phyloP scores from a whole-genome alignment of 1,139 yeast species.

The Blastobotrys apis region DNA sequence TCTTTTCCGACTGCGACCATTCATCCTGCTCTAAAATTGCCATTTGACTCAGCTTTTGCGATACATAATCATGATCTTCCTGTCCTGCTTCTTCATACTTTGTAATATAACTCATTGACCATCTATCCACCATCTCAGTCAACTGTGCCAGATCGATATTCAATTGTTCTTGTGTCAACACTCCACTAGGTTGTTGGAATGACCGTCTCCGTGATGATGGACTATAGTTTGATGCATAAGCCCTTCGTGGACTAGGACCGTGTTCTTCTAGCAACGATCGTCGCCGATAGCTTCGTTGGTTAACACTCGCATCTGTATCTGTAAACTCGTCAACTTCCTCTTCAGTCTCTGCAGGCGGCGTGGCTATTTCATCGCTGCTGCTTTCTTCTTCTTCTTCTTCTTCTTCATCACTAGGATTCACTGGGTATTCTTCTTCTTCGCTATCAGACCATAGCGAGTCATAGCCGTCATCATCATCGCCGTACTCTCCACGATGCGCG shows the following conservation, averaged over 20 bases:
- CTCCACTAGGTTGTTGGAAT: background rate
- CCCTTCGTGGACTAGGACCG: background rate
- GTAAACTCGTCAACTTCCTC: background rate
- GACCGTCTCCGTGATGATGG: background rate
- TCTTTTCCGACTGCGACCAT: conserved; percentile 9
- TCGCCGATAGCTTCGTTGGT: conserved; percentile 9
- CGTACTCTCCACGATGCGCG: conserved; percentile 6
- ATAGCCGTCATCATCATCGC: conserved; percentile 17
- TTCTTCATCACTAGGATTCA: conserved; percentile 17
- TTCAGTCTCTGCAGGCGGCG: conserved; percentile 3
- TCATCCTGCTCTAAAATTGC: conserved; percentile 4
- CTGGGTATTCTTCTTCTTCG: conserved; percentile 25
- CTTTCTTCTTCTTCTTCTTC: background rate
- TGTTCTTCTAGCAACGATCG: conserved; percentile 10
- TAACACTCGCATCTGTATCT: background rate
- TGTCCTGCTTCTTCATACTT: conserved; percentile 14
- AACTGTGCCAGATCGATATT: conserved; percentile 13
- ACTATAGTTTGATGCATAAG: background rate
- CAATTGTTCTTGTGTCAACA: conserved; percentile 12
- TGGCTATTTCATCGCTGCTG: conserved; percentile 1
- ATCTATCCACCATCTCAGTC: conserved; percentile 12
- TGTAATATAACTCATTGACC: conserved; percentile 10
- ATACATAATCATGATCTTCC: conserved; percentile 21
- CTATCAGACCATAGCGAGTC: conserved; percentile 25
- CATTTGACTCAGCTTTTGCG: conserved; percentile 15